phyloP scores from a whole-genome alignment of 805 yeast species.

The Wickerhamomyces queroliae region DNA sequence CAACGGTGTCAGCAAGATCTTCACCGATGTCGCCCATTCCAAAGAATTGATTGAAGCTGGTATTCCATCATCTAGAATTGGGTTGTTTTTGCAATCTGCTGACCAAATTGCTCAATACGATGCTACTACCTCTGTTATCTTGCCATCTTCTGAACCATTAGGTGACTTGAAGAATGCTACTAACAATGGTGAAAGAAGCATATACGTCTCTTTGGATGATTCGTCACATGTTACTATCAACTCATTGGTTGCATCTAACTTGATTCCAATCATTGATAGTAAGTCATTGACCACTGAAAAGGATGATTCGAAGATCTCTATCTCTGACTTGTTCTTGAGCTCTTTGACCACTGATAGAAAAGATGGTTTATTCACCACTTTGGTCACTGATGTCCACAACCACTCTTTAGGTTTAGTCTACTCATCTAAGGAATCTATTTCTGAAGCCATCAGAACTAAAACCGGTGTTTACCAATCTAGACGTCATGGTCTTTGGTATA shows the following conservation, averaged over 20 bases:
- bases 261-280: conserved; percentile 20
- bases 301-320: conserved; percentile 22
- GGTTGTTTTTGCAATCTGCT: conserved; percentile 5
- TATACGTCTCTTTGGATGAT: conserved; percentile 10
- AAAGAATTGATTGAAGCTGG: conserved; percentile 36
- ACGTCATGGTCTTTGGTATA: conserved; percentile 89
- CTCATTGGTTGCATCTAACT: conserved; percentile 16
- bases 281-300: conserved; percentile 14
- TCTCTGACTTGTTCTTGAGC: conserved; percentile 41
- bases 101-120: conserved; percentile 5
- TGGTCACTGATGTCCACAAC: conserved; percentile 65
- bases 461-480: conserved; percentile 95
- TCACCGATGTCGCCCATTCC: conserved; percentile 29
- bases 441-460: conserved; percentile 71
- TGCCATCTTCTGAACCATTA: conserved; percentile 14
- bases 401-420: conserved; percentile 86
- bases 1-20: conserved; percentile 47
- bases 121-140: conserved; percentile 12
- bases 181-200: conserved; percentile 11
- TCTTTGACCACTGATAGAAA: conserved; percentile 72
- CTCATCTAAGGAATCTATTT: conserved; percentile 77
- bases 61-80: conserved; percentile 35
- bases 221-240: conserved; percentile 10
- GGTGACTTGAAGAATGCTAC: conserved; percentile 15
- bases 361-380: conserved; percentile 81